Evolutionary conservation across 805 yeast species (phyloP), one percentile per base, ranked within the genome.

Genomic region (Danielia reshetovae): DNA sequence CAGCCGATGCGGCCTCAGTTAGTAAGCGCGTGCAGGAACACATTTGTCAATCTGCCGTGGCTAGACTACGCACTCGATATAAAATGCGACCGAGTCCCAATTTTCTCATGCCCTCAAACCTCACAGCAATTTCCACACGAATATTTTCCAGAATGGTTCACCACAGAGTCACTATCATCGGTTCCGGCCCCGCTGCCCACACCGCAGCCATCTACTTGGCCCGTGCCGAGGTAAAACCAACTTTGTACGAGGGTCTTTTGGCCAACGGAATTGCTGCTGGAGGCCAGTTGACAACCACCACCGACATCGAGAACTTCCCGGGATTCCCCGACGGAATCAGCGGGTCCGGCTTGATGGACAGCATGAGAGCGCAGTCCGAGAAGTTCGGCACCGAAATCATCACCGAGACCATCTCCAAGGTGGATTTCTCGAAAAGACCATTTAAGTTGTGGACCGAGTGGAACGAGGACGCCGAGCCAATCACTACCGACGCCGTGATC

Each of bases 231-330:
- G 78, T 88, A 57, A 81, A 84, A 65, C 97, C 98, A 16, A 80
- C 85, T 19, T 64, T 93, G 51, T 93, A 88, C 67, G 98, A 93
- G 69, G 98, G 98, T 55, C 72, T 90, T 83, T 70, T 83, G 58
- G 98, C 98, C 47, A 93, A 93, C 65, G 98, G 98, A 51, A 76
- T 90, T 51, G 98, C 98, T 35, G 96, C 98, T 18, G 98, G 98
- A 54, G 98, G 98, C 42, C 99, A 93, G 69, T 75, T 93, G 53
- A 93, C 99, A 46, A 93, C 99, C 52, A 93, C 99, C 46, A 93
- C 99, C 12, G 98, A 93, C 51, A 84, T 93, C 52, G 99, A 93
- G 67, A 93, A 93, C 74, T 93, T 90, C 76, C 98, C 99, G 26
- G 99, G 99, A 38, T 93, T 93, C 77, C 97, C 98, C 37, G 76